Evolutionary conservation across 257 asterid species (phyloP).

Genomic region (Eustoma russellianum): DNA sequence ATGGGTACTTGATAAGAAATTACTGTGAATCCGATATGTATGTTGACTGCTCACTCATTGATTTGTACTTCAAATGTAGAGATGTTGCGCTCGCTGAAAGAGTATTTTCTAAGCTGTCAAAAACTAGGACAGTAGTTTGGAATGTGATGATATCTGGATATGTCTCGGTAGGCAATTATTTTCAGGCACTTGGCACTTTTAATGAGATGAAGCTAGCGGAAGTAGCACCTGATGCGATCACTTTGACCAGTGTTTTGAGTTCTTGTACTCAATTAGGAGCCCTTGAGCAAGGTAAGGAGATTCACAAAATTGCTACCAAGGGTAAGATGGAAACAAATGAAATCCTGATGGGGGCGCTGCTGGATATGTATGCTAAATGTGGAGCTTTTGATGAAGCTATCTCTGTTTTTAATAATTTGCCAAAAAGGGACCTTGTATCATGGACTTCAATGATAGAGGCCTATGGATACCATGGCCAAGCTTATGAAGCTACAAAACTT

Average conservation of each 20-base stretch:
- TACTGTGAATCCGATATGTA: slow-evolving; percentile 28
- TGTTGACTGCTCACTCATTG: slow-evolving; percentile 46
- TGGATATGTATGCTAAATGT: slow-evolving; percentile 83
- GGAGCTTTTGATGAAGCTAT: slow-evolving; percentile 66
- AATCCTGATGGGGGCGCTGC: slow-evolving; percentile 65
- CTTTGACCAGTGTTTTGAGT: slow-evolving; percentile 49
- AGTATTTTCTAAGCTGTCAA: slow-evolving; percentile 30
- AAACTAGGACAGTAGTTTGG: slow-evolving; percentile 45
- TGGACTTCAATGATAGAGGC: slow-evolving; percentile 85
- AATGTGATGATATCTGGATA: slow-evolving; percentile 81
- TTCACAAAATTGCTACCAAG: slow-evolving; percentile 34
- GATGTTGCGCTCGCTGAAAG: slow-evolving; percentile 31
- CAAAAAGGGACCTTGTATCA: slow-evolving; percentile 52
- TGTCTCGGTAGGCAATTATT: slow-evolving; percentile 53
- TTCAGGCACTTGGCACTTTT: slow-evolving; percentile 53
- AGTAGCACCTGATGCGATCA: slow-evolving; percentile 47
- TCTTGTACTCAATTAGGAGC: slow-evolving; percentile 73
- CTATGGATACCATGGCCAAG: slow-evolving; percentile 69
- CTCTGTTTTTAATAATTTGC: slow-evolving; percentile 36
- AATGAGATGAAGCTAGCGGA: slow-evolving; percentile 42
- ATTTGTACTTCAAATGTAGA: slow-evolving; percentile 67
- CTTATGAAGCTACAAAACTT: slow-evolving; percentile 44
- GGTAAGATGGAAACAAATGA: slow-evolving; percentile 36
- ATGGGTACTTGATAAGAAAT: slow-evolving; percentile 46
- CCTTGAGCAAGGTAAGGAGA: slow-evolving; percentile 54